Evolutionary conservation across 192 early-diverging fungal genomes (phyloP).

Genomic region (Pilobolus umbonatus): DNA sequence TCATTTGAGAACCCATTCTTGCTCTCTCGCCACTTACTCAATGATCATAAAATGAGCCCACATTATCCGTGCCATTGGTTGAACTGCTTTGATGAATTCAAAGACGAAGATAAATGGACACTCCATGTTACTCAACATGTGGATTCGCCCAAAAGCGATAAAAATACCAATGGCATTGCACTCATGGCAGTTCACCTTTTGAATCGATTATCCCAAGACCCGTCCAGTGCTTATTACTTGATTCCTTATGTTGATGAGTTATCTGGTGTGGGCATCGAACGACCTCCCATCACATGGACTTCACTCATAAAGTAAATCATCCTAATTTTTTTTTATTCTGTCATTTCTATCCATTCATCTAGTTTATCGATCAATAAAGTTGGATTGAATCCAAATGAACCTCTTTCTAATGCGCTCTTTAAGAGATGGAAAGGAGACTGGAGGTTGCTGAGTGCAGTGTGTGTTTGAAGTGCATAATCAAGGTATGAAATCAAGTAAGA

Average conservation of each 20-base stretch:
- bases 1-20: slow-evolving; percentile 34
- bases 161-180: slow-evolving; percentile 13
- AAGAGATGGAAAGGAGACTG: too few relatives aligned
- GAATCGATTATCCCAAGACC: slow-evolving; percentile 11
- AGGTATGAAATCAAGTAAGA: not conserved
- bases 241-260: slow-evolving; percentile 27
- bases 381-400: not conserved
- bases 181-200: slow-evolving; percentile 20
- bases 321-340: not conserved
- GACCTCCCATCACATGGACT: slow-evolving; percentile 7
- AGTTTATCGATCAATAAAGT: not conserved
- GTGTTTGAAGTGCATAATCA: not conserved
- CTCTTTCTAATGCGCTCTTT: not conserved
- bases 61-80: not conserved
- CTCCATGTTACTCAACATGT: not conserved
- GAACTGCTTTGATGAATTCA: not conserved
- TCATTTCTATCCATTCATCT: not conserved
- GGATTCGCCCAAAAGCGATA: too few relatives aligned
- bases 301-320: not conserved
- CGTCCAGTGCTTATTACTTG: slow-evolving; percentile 14
- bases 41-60: slow-evolving; percentile 31
- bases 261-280: slow-evolving; percentile 8
- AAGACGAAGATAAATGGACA: not conserved
- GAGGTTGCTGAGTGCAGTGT: not conserved
- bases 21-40: slow-evolving; percentile 43